These are phyloP conservation scores for Claviceps capensis DNA, from an alignment of 2,329 filamentous ascomycete species.

Conservation along the genomic window DNA sequence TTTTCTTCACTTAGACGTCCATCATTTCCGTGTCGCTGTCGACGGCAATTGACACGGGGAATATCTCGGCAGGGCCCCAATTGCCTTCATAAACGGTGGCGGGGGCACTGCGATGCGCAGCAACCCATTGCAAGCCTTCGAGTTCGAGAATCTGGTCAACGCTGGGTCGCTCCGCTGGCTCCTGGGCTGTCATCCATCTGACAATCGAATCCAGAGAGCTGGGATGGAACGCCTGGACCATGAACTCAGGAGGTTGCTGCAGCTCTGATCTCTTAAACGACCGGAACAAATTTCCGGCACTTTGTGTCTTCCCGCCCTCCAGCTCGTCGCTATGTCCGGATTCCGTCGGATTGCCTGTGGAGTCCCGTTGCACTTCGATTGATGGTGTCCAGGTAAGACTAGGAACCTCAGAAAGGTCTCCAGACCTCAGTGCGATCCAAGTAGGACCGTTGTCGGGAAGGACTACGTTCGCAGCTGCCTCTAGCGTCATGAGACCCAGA, in stretches of 20 bases:
- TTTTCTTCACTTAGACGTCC: conserved; percentile 31
- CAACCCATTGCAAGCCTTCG: conserved; percentile 69
- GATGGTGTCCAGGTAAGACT: conserved; percentile 72
- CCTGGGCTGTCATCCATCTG: conserved; percentile 72
- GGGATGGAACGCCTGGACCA: conserved; percentile 60
- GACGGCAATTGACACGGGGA: conserved; percentile 22
- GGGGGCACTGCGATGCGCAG: conserved; percentile 61
- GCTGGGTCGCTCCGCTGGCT: conserved; percentile 59
- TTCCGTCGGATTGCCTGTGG: conserved; percentile 34
- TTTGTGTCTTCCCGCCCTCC: conserved; percentile 17
- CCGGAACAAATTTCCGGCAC: conserved; percentile 27
- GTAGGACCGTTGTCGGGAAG: conserved; percentile 85
- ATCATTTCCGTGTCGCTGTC: conserved; percentile 45
- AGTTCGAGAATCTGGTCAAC: conserved; percentile 60
- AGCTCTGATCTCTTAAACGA: conserved; percentile 35
- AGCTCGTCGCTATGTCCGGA: conserved; percentile 22
- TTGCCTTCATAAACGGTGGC: conserved; percentile 95
- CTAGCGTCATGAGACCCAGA: conserved; percentile 83
- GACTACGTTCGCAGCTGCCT: conserved; percentile 86
- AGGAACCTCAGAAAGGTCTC: conserved; percentile 79
- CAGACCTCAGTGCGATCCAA: conserved; percentile 81
- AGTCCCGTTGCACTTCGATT: conserved; percentile 58
- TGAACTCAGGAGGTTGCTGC: conserved; percentile 65
- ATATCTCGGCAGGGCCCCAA: conserved; percentile 65
- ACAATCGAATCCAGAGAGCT: conserved; percentile 76